A percentile compares a stretch with the other conserved stretches of the same genome.
phyloP scores from a whole-genome alignment of 495 filamentous ascomycete species.

The Apiosordaria backusii region DNA sequence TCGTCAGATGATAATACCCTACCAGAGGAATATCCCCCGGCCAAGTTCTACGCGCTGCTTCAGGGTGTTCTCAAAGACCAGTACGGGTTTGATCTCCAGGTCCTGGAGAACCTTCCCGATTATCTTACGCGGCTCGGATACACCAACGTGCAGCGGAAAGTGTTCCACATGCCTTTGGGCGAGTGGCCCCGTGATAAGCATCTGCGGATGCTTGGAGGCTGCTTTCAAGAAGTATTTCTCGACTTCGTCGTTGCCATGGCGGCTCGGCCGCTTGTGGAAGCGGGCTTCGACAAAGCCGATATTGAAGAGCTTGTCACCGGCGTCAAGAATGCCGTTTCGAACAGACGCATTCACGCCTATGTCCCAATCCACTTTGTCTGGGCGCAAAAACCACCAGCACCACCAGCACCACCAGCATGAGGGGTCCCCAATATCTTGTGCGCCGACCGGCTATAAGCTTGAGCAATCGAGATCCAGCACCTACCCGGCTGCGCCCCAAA shows the following conservation, averaged over 20 bases:
- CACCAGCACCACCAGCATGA: slow-evolving; percentile 1
- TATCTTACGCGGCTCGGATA: slow-evolving; percentile 47
- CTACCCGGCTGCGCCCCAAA: neutral
- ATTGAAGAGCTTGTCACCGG: slow-evolving; percentile 31
- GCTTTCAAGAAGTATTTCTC: slow-evolving; percentile 47
- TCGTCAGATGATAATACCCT: slow-evolving; percentile 53
- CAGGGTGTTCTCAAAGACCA: slow-evolving; percentile 28
- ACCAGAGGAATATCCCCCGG: slow-evolving; percentile 42
- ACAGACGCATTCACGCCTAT: slow-evolving; percentile 40
- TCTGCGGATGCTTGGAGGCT: slow-evolving; percentile 56
- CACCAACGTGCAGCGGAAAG: slow-evolving; percentile 47
- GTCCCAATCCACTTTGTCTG: slow-evolving; percentile 43
- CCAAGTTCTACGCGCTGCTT: slow-evolving; percentile 37
- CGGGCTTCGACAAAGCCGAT: slow-evolving; percentile 41
- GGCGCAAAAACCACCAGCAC: slow-evolving; percentile 41
- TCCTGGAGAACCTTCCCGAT: slow-evolving; percentile 37
- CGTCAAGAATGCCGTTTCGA: slow-evolving; percentile 28
- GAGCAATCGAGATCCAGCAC: neutral
- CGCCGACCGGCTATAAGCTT: neutral
- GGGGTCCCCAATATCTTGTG: neutral
- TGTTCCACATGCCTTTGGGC: slow-evolving; percentile 58
- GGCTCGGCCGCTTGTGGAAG: slow-evolving; percentile 51
- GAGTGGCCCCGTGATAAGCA: slow-evolving; percentile 57
- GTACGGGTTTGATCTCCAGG: slow-evolving; percentile 45
- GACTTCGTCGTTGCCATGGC: slow-evolving; percentile 55